Conservation (phyloP, 73 alveolate species). For the Diophrys sp. region DNA sequence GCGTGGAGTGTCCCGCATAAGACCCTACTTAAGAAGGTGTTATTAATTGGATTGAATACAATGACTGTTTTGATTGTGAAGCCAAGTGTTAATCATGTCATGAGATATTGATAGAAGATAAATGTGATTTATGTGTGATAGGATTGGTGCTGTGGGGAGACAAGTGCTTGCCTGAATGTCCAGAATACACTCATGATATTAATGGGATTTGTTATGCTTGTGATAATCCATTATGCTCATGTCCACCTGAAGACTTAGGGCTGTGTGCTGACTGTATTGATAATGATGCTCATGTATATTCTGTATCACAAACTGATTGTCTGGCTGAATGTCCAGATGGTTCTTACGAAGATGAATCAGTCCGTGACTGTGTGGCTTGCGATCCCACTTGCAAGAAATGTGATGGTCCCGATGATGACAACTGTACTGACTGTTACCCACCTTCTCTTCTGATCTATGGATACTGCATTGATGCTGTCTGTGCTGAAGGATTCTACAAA, state of each 20-base stretch:
- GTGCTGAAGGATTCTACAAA: slow-evolving; percentile 1
- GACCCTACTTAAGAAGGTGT: background rate
- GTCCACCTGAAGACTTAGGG: background rate
- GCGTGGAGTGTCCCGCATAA: background rate
- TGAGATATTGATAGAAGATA: background rate
- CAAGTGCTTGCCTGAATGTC: background rate
- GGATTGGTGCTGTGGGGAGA: background rate
- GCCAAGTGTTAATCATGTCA: background rate
- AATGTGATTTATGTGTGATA: background rate
- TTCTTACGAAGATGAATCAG: background rate
- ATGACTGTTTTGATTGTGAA: background rate
- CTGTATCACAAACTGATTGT: background rate
- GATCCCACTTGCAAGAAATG: background rate
- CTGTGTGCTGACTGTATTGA: background rate
- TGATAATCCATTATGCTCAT: background rate
- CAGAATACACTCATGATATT: background rate
- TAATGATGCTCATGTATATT: background rate
- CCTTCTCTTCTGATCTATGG: background rate
- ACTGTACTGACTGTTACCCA: background rate
- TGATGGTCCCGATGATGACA: background rate
- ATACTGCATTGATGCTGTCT: background rate
- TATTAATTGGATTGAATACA: background rate
- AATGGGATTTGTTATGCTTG: background rate
- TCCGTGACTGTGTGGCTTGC: background rate
- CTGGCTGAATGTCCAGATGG: background rate